Evolutionary conservation across 2,329 filamentous ascomycete genomes (phyloP), one percentile per base, ranked within the genome.

Genomic region (Periconia macrospinosa): DNA sequence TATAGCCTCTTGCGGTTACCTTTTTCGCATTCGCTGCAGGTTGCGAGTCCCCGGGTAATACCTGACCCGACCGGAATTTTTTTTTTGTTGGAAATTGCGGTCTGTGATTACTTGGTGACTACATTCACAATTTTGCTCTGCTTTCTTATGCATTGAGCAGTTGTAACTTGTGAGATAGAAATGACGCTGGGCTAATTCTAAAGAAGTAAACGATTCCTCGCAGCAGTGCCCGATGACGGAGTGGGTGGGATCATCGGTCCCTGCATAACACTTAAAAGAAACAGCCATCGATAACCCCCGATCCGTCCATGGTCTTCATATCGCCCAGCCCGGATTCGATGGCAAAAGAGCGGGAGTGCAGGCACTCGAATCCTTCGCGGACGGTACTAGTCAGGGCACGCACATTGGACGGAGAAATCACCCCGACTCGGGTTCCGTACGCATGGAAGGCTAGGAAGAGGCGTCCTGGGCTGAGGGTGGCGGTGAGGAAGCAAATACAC

Each of bases 171-270:
- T 27, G 23, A 27, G 23, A 27, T 3, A 27, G 23, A 27, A 27
- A 27, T 5, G 23, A 27, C 23, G 23, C 23, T 27, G 5, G 8
- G 23, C 23, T 27, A 27, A 8, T 27, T 27, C 23, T 8, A 27
- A 27, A 27, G 23, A 27, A 27, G 23, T 8, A 27, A 27, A 27
- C 23, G 8, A 27, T 27, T 27, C 23, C 23, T n/a, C 11, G 33
- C 33, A 37, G 11, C 33, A 37, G 6, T 6, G 33, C 33, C 33
- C 33, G 3, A 37, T 37, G 33, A 37, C 35, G 30, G 18, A 19
- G 14, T 9, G 17, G 17, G 18, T 47, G 45, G 13, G 45, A 40
- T 47, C 45, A 47, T 37, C 45, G 45, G 45, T 47, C 45, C 45
- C 45, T 47, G 45, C 30, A 47, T 45, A 20, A 44, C 42, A n/a